These are phyloP conservation scores for Viridothelium virens DNA, from an alignment of 495 filamentous ascomycete species.

Conservation along the genomic window DNA sequence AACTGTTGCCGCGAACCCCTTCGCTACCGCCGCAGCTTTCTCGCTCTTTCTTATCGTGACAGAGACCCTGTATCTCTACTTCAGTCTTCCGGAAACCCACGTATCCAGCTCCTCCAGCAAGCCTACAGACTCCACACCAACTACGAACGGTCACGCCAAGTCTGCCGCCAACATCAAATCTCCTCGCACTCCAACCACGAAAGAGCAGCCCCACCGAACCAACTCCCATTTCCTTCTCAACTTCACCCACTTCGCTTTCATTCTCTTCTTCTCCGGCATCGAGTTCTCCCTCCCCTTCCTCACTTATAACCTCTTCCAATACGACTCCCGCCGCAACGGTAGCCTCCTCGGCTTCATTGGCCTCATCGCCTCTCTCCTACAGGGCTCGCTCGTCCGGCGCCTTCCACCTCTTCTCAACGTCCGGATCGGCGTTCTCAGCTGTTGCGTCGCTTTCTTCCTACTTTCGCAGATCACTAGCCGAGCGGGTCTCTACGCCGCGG, in stretches of 20 bases:
- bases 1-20: conserved; percentile 79
- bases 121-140: not conserved
- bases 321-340: conserved; percentile 69
- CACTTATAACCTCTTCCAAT: conserved; percentile 85
- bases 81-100: conserved; percentile 80
- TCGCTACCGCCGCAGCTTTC: conserved; percentile 80
- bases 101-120: conserved; percentile 34
- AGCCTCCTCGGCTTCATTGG: conserved; percentile 89
- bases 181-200: conserved; percentile 15
- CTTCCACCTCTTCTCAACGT: conserved; percentile 71
- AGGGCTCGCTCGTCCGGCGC: conserved; percentile 75
- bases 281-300: conserved; percentile 95
- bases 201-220: conserved; percentile 44
- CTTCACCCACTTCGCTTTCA: conserved; percentile 76
- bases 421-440: conserved; percentile 68
- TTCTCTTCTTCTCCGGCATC: conserved; percentile 95
- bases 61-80: conserved; percentile 86
- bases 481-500: conserved; percentile 65
- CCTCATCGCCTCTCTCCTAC: conserved; percentile 80
- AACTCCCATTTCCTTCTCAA: conserved; percentile 83
- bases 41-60: conserved; percentile 71
- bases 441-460: conserved; percentile 69
- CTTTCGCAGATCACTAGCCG: conserved; percentile 62
- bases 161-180: conserved; percentile 4
- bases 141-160: conserved; percentile 25